A percentile compares a stretch with the other conserved stretches of the same genome.
Conservation (phyloP, 2,329 filamentous ascomycete species). For the Cercospora sp. region DNA sequence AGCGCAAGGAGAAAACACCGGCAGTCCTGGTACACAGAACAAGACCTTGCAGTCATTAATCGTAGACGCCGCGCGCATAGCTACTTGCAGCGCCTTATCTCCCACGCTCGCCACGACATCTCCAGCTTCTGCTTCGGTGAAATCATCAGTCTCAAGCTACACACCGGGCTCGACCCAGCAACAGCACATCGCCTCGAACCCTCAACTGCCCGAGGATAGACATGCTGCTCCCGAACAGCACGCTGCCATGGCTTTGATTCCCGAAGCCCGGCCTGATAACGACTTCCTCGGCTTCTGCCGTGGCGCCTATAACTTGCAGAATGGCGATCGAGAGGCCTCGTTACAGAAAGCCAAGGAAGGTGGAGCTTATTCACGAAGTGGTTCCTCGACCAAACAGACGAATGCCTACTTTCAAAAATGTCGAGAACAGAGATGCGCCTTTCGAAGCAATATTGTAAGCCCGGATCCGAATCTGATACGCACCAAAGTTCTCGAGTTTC, state of each 20-base stretch:
- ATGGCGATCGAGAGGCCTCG: slow-evolving; percentile 33
- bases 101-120: not conserved
- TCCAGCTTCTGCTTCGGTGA: not conserved
- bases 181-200: not conserved
- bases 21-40: not conserved
- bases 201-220: not conserved
- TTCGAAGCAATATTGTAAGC: slow-evolving; percentile 45
- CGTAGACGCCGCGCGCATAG: not conserved
- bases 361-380: slow-evolving; percentile 13
- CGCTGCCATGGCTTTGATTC: slow-evolving; percentile 16
- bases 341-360: slow-evolving; percentile 34
- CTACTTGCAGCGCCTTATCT: not conserved
- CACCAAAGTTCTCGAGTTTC: slow-evolving; percentile 24
- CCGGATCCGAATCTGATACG: slow-evolving; percentile 30
- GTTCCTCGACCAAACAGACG: not conserved
- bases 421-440: slow-evolving; percentile 46
- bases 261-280: slow-evolving; percentile 34
- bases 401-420: slow-evolving; percentile 40
- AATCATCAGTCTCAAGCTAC: not conserved
- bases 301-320: slow-evolving; percentile 45
- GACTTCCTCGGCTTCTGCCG: slow-evolving; percentile 47
- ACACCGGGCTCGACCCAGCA: not conserved
- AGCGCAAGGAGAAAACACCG: not conserved
- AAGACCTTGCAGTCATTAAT: not conserved
- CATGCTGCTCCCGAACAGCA: not conserved